phyloP scores from a whole-genome alignment of 2,329 filamentous ascomycete genomes.

The Beauveria medogensis region DNA sequence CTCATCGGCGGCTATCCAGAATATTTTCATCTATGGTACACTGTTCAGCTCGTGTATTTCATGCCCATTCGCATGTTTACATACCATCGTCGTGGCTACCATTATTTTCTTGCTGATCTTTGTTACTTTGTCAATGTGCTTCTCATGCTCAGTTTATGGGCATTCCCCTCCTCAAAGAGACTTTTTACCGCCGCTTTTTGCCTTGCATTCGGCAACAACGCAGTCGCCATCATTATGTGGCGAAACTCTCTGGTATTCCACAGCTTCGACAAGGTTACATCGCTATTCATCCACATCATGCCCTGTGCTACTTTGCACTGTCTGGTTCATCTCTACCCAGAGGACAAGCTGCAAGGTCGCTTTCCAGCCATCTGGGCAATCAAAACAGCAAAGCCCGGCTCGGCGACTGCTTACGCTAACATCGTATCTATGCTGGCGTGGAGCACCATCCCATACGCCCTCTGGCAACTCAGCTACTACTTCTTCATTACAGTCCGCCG shows the following conservation, averaged over 20 bases:
- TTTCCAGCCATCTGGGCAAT: conserved; percentile 86
- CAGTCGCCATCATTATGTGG: conserved; percentile 98
- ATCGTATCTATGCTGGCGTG: conserved; percentile 82
- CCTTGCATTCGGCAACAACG: conserved; percentile 91
- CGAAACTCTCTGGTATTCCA: conserved; percentile 97
- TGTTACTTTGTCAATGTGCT: conserved; percentile 98
- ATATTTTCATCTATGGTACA: conserved; percentile 91
- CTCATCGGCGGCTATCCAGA: conserved; percentile 79
- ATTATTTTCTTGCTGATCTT: conserved; percentile 94
- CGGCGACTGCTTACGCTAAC: conserved; percentile 68
- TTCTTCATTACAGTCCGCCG: conserved; percentile 91
- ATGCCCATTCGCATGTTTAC: conserved; percentile 93
- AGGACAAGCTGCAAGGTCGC: conserved; percentile 54
- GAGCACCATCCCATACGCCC: conserved; percentile 84
- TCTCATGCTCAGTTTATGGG: conserved; percentile 74
- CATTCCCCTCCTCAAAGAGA: conserved; percentile 82
- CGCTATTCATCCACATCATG: conserved; percentile 99
- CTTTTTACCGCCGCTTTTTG: conserved; percentile 90
- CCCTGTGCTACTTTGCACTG: conserved; percentile 90
- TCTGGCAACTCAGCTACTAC: conserved; percentile 93
- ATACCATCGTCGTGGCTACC: conserved; percentile 85
- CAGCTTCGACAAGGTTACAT: conserved; percentile 95
- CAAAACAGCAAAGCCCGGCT: conserved; percentile 59
- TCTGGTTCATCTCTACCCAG: conserved; percentile 71
- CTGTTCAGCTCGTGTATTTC: conserved; percentile 78